Evolutionary conservation across 768 basidiomycete genomes (phyloP).

Genomic region (Lyophyllum decastes): DNA sequence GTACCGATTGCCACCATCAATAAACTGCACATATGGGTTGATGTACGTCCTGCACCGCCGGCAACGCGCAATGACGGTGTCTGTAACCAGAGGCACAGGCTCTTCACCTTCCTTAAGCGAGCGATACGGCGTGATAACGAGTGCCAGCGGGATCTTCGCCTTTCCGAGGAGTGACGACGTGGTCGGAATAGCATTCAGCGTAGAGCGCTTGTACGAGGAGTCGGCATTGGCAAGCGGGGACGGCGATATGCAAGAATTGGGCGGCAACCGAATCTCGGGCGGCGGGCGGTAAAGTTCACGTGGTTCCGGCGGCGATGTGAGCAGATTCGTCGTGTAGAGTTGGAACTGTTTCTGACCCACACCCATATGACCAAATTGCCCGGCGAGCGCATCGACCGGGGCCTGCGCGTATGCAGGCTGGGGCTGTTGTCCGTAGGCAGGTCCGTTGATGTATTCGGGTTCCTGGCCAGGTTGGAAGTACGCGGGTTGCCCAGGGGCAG

Average conservation of each 20-base stretch:
- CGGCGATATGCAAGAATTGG: constrained; percentile 78
- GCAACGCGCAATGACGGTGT: constrained; percentile 95
- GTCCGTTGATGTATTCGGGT: constrained; percentile 51
- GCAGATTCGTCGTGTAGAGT: constrained; percentile 86
- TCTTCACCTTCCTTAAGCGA: constrained; percentile 82
- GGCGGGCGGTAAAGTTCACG: constrained; percentile 78
- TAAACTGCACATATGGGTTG: constrained; percentile 96
- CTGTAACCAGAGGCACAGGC: constrained; percentile 85
- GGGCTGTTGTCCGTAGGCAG: constrained; percentile 36
- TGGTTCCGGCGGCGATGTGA: constrained; percentile 92
- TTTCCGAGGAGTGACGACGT: constrained; percentile 86
- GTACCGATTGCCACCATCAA: constrained; percentile 93
- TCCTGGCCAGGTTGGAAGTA: constrained; percentile 45
- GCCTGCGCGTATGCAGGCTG: constrained; percentile 47
- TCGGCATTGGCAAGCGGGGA: constrained; percentile 84
- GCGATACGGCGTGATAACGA: constrained; percentile 90
- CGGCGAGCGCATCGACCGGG: constrained; percentile 64
- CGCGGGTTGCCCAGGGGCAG: constrained; percentile 30
- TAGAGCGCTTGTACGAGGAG: constrained; percentile 88
- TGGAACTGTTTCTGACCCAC: constrained; percentile 75
- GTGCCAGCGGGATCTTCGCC: constrained; percentile 86
- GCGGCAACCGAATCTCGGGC: constrained; percentile 88
- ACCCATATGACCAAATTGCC: constrained; percentile 91
- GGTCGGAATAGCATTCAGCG: constrained; percentile 91
- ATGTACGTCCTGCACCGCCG: constrained; percentile 96